A percentile compares a stretch with the other conserved stretches of the same genome.
Conservation (phyloP, 2,329 filamentous ascomycete species). For the Penicillium griseofulvum region DNA sequence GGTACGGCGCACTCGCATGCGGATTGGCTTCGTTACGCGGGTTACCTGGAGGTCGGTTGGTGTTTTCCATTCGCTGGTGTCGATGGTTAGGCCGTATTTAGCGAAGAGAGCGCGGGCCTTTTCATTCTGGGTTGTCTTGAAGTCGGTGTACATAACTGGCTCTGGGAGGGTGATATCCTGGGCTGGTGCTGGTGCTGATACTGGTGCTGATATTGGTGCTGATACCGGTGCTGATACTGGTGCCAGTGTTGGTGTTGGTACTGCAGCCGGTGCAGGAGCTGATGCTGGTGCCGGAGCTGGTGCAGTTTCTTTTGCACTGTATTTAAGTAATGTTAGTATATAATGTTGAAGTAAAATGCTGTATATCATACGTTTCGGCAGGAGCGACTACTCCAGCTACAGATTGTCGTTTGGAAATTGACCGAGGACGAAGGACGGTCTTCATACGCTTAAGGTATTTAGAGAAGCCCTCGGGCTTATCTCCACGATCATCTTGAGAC, state of each 20-base stretch:
- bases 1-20: slow-evolving; percentile 52
- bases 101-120: slow-evolving; percentile 47
- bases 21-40: slow-evolving; percentile 47
- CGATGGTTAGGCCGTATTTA: slow-evolving; percentile 47
- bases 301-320: not conserved
- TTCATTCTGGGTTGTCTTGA: slow-evolving; percentile 42
- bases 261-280: too few relatives aligned
- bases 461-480: slow-evolving; percentile 35
- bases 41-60: slow-evolving; percentile 35
- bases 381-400: slow-evolving; percentile 14
- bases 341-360: not conserved
- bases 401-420: slow-evolving; percentile 30
- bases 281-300: not conserved
- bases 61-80: slow-evolving; percentile 43
- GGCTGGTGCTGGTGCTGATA: slow-evolving; percentile 6
- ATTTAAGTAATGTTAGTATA: not conserved
- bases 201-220: not conserved
- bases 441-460: slow-evolving; percentile 43
- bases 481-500: slow-evolving; percentile 23
- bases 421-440: slow-evolving; percentile 35
- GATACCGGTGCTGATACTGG: not conserved
- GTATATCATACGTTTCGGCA: slow-evolving; percentile 19
- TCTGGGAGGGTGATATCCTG: slow-evolving; percentile 7
- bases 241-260: not conserved
- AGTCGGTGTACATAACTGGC: slow-evolving; percentile 29